These are phyloP conservation scores for Fusarium drepaniforme DNA, from an alignment of 2,329 filamentous ascomycete genomes.

Conservation along the genomic window DNA sequence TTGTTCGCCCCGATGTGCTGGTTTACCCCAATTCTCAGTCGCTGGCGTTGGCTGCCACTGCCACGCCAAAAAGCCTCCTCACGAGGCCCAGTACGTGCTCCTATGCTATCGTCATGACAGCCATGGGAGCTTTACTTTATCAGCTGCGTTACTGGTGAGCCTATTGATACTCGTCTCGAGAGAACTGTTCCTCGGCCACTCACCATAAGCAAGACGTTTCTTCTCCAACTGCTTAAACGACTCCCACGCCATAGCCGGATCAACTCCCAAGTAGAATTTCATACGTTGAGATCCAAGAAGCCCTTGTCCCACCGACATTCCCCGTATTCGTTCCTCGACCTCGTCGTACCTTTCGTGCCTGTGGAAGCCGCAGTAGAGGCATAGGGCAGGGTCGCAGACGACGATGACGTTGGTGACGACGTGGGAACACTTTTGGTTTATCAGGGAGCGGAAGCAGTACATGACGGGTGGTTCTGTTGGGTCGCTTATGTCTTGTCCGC, in stretches of 20 bases:
- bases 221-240: background rate
- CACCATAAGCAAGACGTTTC: background rate
- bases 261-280: background rate
- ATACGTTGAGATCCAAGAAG: background rate
- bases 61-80: background rate
- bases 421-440: background rate
- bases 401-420: background rate
- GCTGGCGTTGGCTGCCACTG: background rate
- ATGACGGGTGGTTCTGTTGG: background rate
- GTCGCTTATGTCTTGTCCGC: background rate
- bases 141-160: background rate
- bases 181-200: background rate
- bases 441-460: background rate
- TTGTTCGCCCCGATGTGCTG: background rate
- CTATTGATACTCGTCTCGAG: background rate
- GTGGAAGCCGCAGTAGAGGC: background rate
- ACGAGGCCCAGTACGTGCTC: background rate
- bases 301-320: background rate
- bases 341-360: background rate
- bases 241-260: background rate
- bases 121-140: background rate
- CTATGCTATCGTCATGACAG: background rate
- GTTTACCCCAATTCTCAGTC: background rate
- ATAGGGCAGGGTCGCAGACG: constrained; percentile 1
- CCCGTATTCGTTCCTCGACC: background rate